phyloP scores from a whole-genome alignment of 2,329 filamentous ascomycete species.

The Didymella sp. region DNA sequence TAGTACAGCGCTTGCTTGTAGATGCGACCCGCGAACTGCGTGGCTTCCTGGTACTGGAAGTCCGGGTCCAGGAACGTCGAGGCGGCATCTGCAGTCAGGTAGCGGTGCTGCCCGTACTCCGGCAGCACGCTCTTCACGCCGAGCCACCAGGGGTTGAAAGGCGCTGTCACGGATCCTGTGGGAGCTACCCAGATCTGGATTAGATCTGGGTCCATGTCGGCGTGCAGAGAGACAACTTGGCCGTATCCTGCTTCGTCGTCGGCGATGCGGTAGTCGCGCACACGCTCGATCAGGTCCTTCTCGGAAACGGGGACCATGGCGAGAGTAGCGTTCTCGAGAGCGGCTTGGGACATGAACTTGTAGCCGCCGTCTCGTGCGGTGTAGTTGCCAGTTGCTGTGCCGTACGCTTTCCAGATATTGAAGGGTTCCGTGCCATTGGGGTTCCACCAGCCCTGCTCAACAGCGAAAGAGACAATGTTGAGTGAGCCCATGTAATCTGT shows the following conservation, averaged over 20 bases:
- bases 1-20: slow-evolving; percentile 43
- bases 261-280: slow-evolving; percentile 46
- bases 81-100: slow-evolving; percentile 44
- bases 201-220: slow-evolving; percentile 39
- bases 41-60: slow-evolving; percentile 43
- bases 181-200: slow-evolving; percentile 47
- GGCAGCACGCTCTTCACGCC: slow-evolving; percentile 41
- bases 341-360: slow-evolving; percentile 50
- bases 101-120: slow-evolving; percentile 46
- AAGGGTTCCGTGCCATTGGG: slow-evolving; percentile 42
- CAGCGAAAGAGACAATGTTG: slow-evolving; percentile 46
- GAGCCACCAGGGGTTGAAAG: slow-evolving; percentile 47
- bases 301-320: slow-evolving; percentile 60
- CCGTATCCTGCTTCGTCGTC: slow-evolving; percentile 50
- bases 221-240: slow-evolving; percentile 41
- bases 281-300: slow-evolving; percentile 54
- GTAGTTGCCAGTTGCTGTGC: slow-evolving; percentile 35
- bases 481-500: slow-evolving; percentile 44
- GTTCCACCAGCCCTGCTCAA: slow-evolving; percentile 48
- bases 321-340: slow-evolving; percentile 45
- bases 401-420: slow-evolving; percentile 49
- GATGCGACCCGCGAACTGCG: slow-evolving; percentile 35
- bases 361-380: slow-evolving; percentile 46
- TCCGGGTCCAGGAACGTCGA: slow-evolving; percentile 45
- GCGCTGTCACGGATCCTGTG: slow-evolving; percentile 45